phyloP scores from a whole-genome alignment of 192 early-diverging fungal genomes.

The Podila clonocystis region DNA sequence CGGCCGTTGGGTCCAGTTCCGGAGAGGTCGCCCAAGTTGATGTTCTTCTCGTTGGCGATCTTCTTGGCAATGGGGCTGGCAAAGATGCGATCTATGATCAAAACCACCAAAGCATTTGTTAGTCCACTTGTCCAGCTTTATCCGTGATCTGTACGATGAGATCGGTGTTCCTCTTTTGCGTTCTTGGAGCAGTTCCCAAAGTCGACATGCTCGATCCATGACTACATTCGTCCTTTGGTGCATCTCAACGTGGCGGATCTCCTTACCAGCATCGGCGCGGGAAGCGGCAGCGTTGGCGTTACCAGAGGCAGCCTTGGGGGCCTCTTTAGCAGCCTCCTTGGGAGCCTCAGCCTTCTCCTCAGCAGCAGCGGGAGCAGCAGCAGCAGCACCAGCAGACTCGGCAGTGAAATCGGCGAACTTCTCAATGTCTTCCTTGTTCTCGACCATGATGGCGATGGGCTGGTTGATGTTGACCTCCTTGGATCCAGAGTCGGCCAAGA shows the following conservation, averaged over 20 bases:
- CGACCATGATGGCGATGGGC: conserved; percentile 92
- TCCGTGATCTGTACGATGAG: not conserved
- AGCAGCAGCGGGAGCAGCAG: conserved; percentile 51
- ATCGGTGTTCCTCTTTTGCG: not conserved
- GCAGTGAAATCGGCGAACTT: conserved; percentile 86
- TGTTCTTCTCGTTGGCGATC: conserved; percentile 85
- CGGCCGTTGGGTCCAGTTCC: conserved; percentile 93
- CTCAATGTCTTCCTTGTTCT: conserved; percentile 87
- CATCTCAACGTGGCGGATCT: not conserved
- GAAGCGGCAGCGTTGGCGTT: conserved; percentile 43
- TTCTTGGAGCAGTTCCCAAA: no score
- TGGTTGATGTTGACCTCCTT: conserved; percentile 83
- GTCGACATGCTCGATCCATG: no score
- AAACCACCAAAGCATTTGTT: conserved; percentile 13
- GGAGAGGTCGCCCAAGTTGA: conserved; percentile 78
- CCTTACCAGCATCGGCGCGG: conserved; percentile 46
- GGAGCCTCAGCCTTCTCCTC: conserved; percentile 35
- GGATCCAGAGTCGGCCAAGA: conserved; percentile 81
- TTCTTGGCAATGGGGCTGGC: conserved; percentile 88
- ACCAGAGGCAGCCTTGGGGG: conserved; percentile 16
- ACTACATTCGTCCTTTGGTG: not conserved
- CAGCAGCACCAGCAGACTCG: conserved; percentile 59
- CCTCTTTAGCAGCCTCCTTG: conserved; percentile 21
- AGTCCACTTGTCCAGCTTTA: not conserved
- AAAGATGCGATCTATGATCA: conserved; percentile 71